Conservation (phyloP, 2,329 filamentous ascomycete species). For the Claviceps lovelessii region DNA sequence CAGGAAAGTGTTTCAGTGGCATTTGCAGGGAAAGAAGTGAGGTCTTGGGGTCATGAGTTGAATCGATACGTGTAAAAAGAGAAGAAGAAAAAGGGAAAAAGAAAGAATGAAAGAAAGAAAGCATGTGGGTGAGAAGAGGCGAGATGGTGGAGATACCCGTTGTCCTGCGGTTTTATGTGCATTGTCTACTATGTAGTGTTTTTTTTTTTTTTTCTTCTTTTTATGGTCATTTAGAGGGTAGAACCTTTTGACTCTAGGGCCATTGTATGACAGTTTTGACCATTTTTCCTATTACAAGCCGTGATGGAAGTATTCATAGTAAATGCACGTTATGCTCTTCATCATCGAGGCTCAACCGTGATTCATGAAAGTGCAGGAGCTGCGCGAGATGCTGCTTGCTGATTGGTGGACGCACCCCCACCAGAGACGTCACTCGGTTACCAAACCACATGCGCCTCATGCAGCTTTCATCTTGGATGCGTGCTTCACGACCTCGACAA, state of each 20-base stretch:
- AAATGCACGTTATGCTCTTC: not conserved
- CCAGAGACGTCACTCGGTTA: not conserved
- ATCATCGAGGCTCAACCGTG: not conserved
- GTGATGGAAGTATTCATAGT: no score
- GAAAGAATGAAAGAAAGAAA: not conserved
- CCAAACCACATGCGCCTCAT: not conserved
- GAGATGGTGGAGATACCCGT: not conserved
- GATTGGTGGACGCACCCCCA: not conserved
- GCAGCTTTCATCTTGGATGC: not conserved
- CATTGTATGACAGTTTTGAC: no score
- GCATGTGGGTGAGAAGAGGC: not conserved
- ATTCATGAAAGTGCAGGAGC: not conserved
- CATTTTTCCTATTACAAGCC: no score
- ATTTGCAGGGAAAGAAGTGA: constrained; percentile 36
- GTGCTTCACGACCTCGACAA: not conserved
- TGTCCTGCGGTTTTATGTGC: not conserved
- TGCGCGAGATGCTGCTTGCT: not conserved
- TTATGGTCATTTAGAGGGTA: not conserved
- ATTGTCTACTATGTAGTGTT: not conserved
- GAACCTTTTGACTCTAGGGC: no score
- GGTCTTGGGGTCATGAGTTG: not conserved
- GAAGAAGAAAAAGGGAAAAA: no score
- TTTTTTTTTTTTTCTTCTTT: not conserved
- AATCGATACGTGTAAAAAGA: no score
- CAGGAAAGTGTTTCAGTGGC: constrained; percentile 69